Percentiles rank a stretch among this genome's conserved stretches.
Evolutionary conservation across 306 rosid species (phyloP).

Genomic region (Astragalus glycyphyllos): DNA sequence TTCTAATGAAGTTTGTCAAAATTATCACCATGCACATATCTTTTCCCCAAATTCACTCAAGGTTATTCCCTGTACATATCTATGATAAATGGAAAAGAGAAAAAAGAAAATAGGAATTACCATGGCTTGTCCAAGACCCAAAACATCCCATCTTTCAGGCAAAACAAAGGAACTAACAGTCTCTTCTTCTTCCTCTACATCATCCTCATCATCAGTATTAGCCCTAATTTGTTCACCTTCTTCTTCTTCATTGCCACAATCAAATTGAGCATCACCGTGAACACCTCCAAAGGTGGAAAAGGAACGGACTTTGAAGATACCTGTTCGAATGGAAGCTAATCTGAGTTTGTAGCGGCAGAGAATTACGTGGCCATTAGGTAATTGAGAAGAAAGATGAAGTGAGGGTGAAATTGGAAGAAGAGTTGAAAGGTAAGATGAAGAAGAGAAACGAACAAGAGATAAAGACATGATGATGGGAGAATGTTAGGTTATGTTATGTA

Average conservation of each 20-base stretch:
- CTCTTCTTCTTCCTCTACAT: constrained; percentile 44
- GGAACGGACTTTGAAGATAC: constrained; percentile 34
- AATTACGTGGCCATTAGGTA: constrained; percentile 21
- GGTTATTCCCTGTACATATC: neutral
- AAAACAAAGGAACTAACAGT: constrained; percentile 45
- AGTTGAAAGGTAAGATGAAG: constrained; percentile 43
- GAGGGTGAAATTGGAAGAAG: constrained; percentile 36
- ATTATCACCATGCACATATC: constrained; percentile 6
- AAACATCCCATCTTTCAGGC: constrained; percentile 88
- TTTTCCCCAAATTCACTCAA: neutral
- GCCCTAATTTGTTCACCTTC: constrained; percentile 40
- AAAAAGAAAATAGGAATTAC: constrained; percentile 50
- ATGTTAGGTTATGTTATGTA: no score
- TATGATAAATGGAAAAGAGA: constrained; percentile 9
- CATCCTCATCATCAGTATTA: constrained; percentile 30
- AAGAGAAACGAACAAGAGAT: constrained; percentile 41
- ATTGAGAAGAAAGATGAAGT: constrained; percentile 25
- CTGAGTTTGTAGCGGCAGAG: constrained; percentile 43
- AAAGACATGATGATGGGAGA: constrained; percentile 45
- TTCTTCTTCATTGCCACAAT: constrained; percentile 42
- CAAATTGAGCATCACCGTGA: constrained; percentile 20
- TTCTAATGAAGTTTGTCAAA: neutral
- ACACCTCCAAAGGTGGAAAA: constrained; percentile 34
- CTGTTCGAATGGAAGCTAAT: constrained; percentile 36
- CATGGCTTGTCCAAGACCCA: constrained; percentile 99